phyloP scores from a whole-genome alignment of 371 early-diverging fungal genomes.

The Rhizopus sp. region DNA sequence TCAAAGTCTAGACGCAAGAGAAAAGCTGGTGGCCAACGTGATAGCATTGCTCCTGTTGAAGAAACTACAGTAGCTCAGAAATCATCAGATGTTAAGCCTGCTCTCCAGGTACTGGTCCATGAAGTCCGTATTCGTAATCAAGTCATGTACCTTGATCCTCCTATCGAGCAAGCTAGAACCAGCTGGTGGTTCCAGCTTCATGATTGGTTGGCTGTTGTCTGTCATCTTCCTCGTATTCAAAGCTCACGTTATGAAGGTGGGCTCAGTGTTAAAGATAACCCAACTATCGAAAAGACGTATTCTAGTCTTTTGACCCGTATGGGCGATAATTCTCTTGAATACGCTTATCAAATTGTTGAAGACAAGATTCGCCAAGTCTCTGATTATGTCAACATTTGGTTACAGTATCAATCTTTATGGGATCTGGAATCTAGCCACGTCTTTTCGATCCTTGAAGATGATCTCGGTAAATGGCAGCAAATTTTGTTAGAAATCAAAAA shows the following conservation, averaged over 20 bases:
- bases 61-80: slow-evolving; percentile 46
- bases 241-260: slow-evolving; percentile 91
- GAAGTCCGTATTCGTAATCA: slow-evolving; percentile 92
- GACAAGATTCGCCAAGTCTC: slow-evolving; percentile 75
- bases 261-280: slow-evolving; percentile 60
- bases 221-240: slow-evolving; percentile 79
- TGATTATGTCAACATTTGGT: slow-evolving; percentile 92
- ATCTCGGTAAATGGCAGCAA: slow-evolving; percentile 92
- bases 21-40: slow-evolving; percentile 46
- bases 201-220: slow-evolving; percentile 85
- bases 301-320: slow-evolving; percentile 75
- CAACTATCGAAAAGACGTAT: slow-evolving; percentile 64
- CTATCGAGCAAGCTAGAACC: slow-evolving; percentile 90
- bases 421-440: slow-evolving; percentile 90
- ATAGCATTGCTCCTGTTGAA: slow-evolving; percentile 27
- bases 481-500: slow-evolving; percentile 93
- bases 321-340: slow-evolving; percentile 66
- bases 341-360: slow-evolving; percentile 88
- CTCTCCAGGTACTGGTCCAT: slow-evolving; percentile 70
- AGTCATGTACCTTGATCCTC: slow-evolving; percentile 94
- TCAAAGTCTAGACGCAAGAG: slow-evolving; percentile 59
- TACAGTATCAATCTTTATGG: slow-evolving; percentile 98
- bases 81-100: slow-evolving; percentile 60
- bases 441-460: slow-evolving; percentile 85
- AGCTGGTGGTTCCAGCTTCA: slow-evolving; percentile 92